These are phyloP conservation scores for Coelastrella sp. DNA, from an alignment of 139 green algal species.

Conservation along the genomic window DNA sequence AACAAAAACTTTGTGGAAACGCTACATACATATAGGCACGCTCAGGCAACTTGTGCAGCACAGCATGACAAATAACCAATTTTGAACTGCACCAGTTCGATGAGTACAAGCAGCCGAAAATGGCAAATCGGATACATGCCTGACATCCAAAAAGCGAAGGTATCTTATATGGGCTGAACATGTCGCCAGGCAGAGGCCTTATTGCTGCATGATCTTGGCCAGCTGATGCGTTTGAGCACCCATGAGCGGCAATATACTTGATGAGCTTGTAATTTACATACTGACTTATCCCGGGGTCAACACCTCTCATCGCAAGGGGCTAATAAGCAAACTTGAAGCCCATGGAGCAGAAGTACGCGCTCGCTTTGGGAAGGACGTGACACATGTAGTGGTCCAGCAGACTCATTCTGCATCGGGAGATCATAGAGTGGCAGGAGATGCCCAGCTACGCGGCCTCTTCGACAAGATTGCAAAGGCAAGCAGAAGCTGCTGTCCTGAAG, in stretches of 20 bases:
- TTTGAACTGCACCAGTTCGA: no score
- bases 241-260: background rate
- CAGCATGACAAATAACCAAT: no score
- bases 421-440: background rate
- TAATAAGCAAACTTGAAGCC: background rate
- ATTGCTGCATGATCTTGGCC: no score
- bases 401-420: background rate
- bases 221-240: no score
- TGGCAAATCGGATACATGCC: no score
- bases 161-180: no score
- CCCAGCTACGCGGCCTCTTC: background rate
- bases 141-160: no score
- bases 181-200: no score
- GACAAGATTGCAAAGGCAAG: conserved; percentile 20
- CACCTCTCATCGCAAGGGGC: background rate
- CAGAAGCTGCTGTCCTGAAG: background rate
- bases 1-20: no score
- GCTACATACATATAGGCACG: no score
- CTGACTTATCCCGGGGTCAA: conserved; percentile 27
- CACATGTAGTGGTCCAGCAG: conserved; percentile 37
- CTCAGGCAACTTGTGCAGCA: no score
- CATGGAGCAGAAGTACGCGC: background rate
- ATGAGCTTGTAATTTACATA: background rate
- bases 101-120: no score
- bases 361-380: conserved; percentile 21